phyloP scores from a whole-genome alignment of 805 yeast genomes.

The Schizosaccharomyces japonicus region DNA sequence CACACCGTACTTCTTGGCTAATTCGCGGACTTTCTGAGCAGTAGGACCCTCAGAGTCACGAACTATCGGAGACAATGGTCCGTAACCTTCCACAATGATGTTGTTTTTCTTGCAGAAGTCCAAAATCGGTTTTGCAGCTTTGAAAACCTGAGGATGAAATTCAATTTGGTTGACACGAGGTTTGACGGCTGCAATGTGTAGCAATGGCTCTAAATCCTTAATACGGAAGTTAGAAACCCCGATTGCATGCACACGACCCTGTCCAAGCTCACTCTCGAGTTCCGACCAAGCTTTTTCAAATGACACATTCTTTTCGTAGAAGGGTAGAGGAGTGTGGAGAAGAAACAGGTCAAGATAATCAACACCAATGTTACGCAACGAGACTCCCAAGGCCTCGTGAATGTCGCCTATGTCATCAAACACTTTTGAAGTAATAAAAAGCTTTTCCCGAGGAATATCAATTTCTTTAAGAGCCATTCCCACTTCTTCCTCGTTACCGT shows the following conservation, averaged over 20 bases:
- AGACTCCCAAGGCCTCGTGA: constrained; percentile 22
- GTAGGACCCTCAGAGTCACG: background rate
- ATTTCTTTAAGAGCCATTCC: constrained; percentile 7
- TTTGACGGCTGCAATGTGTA: constrained; percentile 4
- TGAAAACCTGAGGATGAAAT: constrained; percentile 2
- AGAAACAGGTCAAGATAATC: constrained; percentile 32
- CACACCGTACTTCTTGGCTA: background rate
- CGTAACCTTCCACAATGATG: background rate
- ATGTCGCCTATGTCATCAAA: constrained; percentile 15
- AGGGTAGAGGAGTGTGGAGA: constrained; percentile 29
- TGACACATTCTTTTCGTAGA: background rate
- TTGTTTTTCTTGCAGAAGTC: background rate
- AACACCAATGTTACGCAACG: constrained; percentile 23
- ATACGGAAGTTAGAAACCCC: constrained; percentile 56
- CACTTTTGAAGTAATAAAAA: constrained; percentile 6
- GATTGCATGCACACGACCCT: constrained; percentile 33
- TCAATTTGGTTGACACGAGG: constrained; percentile 5
- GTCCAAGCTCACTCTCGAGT: constrained; percentile 33
- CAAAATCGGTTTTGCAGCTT: background rate
- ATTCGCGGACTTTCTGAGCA: background rate
- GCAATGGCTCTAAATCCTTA: constrained; percentile 7
- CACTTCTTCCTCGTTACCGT: constrained; percentile 6
- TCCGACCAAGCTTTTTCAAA: constrained; percentile 21
- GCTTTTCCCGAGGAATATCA: constrained; percentile 4
- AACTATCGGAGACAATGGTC: background rate